Conservation (phyloP, 352 stramenopile species). For the Globisporangium carolinianum region DNA sequence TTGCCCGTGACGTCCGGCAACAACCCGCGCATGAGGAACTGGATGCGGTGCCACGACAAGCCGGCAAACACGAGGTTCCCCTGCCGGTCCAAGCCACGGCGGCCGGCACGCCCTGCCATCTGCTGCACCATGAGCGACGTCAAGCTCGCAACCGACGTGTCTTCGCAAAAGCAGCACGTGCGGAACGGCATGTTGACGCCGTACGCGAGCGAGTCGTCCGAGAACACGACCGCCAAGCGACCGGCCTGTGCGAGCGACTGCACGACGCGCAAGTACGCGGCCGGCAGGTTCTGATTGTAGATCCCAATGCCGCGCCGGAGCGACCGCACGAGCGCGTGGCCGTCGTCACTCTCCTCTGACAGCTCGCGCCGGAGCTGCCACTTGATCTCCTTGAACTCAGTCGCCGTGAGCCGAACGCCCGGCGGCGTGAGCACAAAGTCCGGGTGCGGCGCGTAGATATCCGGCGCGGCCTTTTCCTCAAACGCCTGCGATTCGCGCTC, state of each 20-base stretch:
- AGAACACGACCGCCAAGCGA: conserved; percentile 97
- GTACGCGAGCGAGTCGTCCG: conserved; percentile 96
- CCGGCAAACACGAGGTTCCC: conserved; percentile 96
- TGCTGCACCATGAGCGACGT: conserved; percentile 98
- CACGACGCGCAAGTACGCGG: conserved; percentile 94
- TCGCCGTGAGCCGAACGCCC: conserved; percentile 91
- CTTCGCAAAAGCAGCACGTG: conserved; percentile 97
- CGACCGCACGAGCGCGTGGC: conserved; percentile 76
- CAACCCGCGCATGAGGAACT: conserved; percentile 95
- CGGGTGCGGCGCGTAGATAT: conserved; percentile 96
- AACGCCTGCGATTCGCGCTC: conserved; percentile 78
- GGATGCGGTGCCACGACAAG: conserved; percentile 92
- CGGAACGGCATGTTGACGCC: conserved; percentile 99
- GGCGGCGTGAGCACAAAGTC: conserved; percentile 95
- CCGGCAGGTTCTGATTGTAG: conserved; percentile 97
- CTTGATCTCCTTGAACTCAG: conserved; percentile 88
- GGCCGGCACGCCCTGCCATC: conserved; percentile 97
- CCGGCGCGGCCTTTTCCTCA: conserved; percentile 75
- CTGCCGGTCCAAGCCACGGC: conserved; percentile 96
- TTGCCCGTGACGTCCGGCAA: conserved; percentile 92
- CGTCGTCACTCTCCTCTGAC: conserved; percentile 77
- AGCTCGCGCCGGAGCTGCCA: conserved; percentile 80
- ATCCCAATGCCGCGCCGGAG: conserved; percentile 96
- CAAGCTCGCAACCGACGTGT: conserved; percentile 90
- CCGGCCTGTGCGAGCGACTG: conserved; percentile 95